Evolutionary conservation across 2,329 filamentous ascomycete species (phyloP), one percentile per base, ranked within the genome.

Genomic region (Chrysoporthe cubensis): DNA sequence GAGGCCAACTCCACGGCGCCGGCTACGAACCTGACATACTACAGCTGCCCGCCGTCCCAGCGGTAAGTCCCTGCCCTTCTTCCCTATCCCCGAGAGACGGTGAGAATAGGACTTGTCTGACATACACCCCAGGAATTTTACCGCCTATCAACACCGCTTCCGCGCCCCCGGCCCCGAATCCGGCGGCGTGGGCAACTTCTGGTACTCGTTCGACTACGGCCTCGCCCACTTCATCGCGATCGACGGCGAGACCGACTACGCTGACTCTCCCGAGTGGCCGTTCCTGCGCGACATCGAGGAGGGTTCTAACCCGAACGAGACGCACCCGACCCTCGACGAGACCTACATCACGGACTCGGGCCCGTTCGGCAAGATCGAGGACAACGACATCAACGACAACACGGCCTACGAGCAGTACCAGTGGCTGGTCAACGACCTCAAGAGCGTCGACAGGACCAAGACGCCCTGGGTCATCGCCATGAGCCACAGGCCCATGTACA

Each of bases 191-290:
- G 77, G 81, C 64, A 85, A 84, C 78, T 82, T 85, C 72, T 85
- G 83, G 83, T 85, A 85, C 75, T 84, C 81, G 1, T 85, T 85
- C 71, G 83, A 85, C 76, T 85, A 85, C 70, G 83, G 83, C 34
- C 76, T 84, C n/a, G 83, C 81, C 2, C 83, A 85, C 72, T 85
- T 85, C 68, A 75, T 85, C 69, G 75, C 79, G 21, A 74, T 85
- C 40, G 77, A 85, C 61, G 78, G 77, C 21, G 83, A 85, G 73
- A 85, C 83, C 48, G 83, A 85, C 73, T 85, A 80, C 70, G 78
- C 82, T 59, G 76, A 83, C 73, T 81, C 78, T 68, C 83, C 83
- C 8, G 78, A 81, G 61, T 82, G 73, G 73, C 78, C 81, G 13
- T 84, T 85, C 69, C 74, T 77, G 4, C 75, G 77, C 3, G 82